These are phyloP conservation scores for Epichloe sylvatica DNA, from an alignment of 2,329 filamentous ascomycete genomes.

Conservation along the genomic window DNA sequence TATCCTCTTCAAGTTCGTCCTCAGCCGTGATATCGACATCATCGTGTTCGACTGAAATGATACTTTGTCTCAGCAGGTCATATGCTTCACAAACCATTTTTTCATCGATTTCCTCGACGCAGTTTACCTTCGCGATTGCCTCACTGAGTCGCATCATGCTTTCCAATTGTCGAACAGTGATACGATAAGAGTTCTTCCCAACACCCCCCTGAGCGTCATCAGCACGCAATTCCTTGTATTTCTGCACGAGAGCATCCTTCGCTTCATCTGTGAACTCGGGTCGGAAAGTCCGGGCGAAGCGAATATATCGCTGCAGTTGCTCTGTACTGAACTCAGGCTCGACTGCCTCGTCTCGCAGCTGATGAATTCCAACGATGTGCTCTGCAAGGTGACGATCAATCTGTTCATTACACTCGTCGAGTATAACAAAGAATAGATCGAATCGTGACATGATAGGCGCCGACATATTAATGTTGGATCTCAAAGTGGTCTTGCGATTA, in stretches of 20 bases:
- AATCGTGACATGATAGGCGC: constrained; percentile 99
- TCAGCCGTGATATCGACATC: constrained; percentile 87
- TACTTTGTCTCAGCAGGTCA: constrained; percentile 80
- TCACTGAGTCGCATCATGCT: constrained; percentile 90
- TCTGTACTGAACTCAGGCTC: constrained; percentile 91
- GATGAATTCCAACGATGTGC: constrained; percentile 90
- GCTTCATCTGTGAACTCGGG: constrained; percentile 85
- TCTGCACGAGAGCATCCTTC: constrained; percentile 69
- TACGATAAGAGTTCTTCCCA: constrained; percentile 89
- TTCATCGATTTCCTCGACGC: constrained; percentile 74
- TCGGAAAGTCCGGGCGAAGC: constrained; percentile 87
- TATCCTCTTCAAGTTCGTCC: constrained; percentile 36
- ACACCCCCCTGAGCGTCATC: constrained; percentile 95
- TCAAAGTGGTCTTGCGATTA: constrained; percentile 85
- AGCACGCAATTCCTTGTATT: constrained; percentile 87
- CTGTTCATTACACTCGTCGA: constrained; percentile 89
- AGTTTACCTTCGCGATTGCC: constrained; percentile 97
- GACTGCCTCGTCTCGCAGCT: constrained; percentile 80
- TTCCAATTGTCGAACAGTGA: constrained; percentile 91
- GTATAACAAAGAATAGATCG: constrained; percentile 93
- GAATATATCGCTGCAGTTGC: constrained; percentile 91
- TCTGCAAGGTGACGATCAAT: constrained; percentile 83
- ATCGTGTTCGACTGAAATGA: constrained; percentile 95
- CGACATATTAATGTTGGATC: constrained; percentile 95
- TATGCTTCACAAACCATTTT: constrained; percentile 86